These are phyloP conservation scores for Myriosclerotinia curreyana DNA, from an alignment of 2,329 filamentous ascomycete genomes.

Conservation along the genomic window DNA sequence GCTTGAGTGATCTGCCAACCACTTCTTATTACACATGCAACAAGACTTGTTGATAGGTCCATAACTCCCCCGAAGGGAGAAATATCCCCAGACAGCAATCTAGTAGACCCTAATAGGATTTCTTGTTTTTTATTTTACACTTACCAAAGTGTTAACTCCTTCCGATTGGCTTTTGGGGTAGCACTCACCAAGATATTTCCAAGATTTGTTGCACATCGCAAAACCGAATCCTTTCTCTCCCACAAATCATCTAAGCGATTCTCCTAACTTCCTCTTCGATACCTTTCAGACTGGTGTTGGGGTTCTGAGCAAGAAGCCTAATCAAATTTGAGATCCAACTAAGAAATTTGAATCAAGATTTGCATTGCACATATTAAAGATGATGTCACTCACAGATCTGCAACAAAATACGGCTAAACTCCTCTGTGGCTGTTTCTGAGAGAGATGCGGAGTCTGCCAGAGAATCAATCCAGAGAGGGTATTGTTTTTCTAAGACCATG, in stretches of 20 bases:
- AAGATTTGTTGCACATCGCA: not conserved
- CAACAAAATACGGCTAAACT: too few species aligned
- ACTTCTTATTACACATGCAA: not conserved
- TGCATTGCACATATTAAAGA: too few species aligned
- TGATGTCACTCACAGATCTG: too few species aligned
- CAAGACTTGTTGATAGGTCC: not conserved
- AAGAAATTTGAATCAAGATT: too few species aligned
- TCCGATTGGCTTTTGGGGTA: not conserved
- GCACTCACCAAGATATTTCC: not conserved
- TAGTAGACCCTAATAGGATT: not conserved
- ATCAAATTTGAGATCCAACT: not conserved
- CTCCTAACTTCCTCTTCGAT: not conserved
- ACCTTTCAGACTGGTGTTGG: not conserved
- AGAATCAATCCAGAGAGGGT: too few species aligned
- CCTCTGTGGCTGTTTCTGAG: too few species aligned
- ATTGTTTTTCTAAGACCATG: too few species aligned
- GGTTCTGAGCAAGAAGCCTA: not conserved
- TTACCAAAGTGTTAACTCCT: not conserved
- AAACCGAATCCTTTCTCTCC: not conserved
- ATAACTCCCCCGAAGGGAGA: not conserved
- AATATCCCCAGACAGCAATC: not conserved
- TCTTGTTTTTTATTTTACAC: not conserved
- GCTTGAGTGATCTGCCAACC: too few species aligned
- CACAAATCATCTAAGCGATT: not conserved
- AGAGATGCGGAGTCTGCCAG: too few species aligned